Evolutionary conservation across 768 basidiomycete genomes (phyloP).

Genomic region (Leucosporidium scottii): DNA sequence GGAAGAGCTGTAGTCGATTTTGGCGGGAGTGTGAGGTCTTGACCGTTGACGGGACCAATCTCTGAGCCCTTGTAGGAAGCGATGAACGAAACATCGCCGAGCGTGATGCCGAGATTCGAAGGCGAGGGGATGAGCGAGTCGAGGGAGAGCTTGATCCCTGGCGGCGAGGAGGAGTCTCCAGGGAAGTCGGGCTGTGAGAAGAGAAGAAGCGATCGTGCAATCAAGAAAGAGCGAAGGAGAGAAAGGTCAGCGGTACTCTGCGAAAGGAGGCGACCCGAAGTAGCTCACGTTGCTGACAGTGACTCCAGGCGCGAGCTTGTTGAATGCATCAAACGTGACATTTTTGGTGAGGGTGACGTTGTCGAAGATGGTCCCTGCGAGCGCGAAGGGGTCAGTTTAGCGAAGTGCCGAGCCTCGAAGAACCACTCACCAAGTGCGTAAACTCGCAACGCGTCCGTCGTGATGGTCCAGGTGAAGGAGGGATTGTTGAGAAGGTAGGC

Average conservation of each 20-base stretch:
- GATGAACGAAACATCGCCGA: conserved; percentile 58
- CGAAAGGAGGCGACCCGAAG: conserved; percentile 61
- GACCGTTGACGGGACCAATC: conserved; percentile 57
- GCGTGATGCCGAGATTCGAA: conserved; percentile 60
- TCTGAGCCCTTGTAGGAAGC: conserved; percentile 51
- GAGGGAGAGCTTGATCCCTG: conserved; percentile 32
- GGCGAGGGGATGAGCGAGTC: conserved; percentile 13
- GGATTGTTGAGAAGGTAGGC: conserved; percentile 44
- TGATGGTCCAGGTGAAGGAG: conserved; percentile 41
- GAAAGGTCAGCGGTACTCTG: not conserved
- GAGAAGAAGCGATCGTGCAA: not conserved
- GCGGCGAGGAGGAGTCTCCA: not conserved
- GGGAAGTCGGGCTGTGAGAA: conserved; percentile 65
- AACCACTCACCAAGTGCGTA: conserved; percentile 11
- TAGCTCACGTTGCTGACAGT: conserved; percentile 53
- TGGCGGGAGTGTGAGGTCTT: conserved; percentile 52
- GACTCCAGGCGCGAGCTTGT: conserved; percentile 22
- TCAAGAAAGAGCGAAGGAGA: too few relatives aligned
- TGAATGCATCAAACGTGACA: conserved; percentile 14
- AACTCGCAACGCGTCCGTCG: conserved; percentile 52
- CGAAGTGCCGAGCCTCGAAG: conserved; percentile 51
- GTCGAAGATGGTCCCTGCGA: conserved; percentile 55
- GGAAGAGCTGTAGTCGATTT: conserved; percentile 49
- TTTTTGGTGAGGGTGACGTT: conserved; percentile 57
- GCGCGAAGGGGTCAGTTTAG: too few relatives aligned